phyloP scores from a whole-genome alignment of 768 basidiomycete species.

The Calocybe cyanea region DNA sequence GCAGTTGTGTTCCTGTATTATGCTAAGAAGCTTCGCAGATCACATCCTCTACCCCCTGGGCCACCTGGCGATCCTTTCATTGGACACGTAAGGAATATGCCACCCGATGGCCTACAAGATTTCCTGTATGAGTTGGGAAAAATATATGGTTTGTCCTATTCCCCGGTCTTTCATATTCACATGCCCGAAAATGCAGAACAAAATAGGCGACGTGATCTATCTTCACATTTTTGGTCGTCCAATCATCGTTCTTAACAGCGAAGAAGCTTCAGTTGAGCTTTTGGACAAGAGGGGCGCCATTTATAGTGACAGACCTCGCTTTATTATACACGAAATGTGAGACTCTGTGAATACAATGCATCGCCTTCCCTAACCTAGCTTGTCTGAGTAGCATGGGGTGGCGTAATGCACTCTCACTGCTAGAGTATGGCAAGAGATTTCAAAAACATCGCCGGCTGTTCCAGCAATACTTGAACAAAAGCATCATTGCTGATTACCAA shows the following conservation, averaged over 20 bases:
- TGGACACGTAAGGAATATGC: constrained; percentile 4
- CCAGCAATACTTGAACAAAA: not conserved
- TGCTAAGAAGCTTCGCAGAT: not conserved
- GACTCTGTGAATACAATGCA: too few relatives aligned
- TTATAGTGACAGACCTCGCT: constrained; percentile 17
- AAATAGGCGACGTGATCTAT: constrained; percentile 19
- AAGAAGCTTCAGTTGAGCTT: constrained; percentile 20
- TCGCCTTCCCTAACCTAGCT: too few relatives aligned
- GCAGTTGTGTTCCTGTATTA: not conserved
- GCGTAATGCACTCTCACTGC: not conserved
- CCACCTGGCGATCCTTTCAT: constrained; percentile 10
- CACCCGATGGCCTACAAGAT: not conserved
- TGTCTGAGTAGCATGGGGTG: not conserved
- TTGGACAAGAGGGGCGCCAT: constrained; percentile 17
- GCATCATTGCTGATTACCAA: not conserved
- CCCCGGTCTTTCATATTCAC: not conserved
- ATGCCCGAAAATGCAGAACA: not conserved
- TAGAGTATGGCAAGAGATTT: not conserved
- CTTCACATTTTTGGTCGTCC: constrained; percentile 20
- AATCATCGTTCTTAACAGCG: constrained; percentile 19
- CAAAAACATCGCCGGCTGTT: not conserved
- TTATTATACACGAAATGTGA: constrained; percentile 1
- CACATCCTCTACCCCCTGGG: constrained; percentile 2
- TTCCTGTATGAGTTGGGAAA: constrained; percentile 5
- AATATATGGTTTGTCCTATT: constrained; percentile 1